phyloP scores from a whole-genome alignment of 805 yeast genomes.

The Metschnikowia borealis region DNA sequence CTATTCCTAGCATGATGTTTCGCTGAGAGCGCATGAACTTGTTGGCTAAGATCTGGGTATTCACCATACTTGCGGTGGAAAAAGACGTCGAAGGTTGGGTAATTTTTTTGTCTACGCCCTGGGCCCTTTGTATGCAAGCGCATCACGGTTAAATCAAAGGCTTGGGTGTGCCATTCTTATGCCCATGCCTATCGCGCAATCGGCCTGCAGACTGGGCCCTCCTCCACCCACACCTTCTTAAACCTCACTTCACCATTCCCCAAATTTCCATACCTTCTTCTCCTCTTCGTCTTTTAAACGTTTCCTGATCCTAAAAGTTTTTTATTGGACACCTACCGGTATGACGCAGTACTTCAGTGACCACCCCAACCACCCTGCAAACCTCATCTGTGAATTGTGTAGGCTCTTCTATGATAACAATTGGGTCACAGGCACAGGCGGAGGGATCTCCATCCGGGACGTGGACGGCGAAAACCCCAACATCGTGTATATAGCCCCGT shows the following conservation, averaged over 20 bases:
- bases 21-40: conserved; percentile 33
- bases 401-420: conserved; percentile 69
- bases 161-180: too few species aligned
- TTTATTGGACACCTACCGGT: too few species aligned
- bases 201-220: neutral
- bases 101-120: neutral
- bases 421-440: conserved; percentile 97
- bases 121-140: neutral
- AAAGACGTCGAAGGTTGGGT: neutral
- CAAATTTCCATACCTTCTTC: too few species aligned
- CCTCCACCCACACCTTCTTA: too few species aligned
- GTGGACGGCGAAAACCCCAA: conserved; percentile 40
- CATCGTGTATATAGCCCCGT: conserved; percentile 75
- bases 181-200: neutral
- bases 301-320: too few species aligned
- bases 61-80: conserved; percentile 1
- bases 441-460: conserved; percentile 78
- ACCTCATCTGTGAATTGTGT: conserved; percentile 79
- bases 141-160: neutral
- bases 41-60: conserved; percentile 17
- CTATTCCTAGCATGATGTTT: conserved; percentile 21
- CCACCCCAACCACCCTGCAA: conserved; percentile 72
- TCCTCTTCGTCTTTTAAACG: neutral
- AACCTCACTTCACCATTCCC: too few species aligned
- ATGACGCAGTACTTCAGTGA: conserved; percentile 10